Percentiles rank a stretch among this genome's conserved stretches.
Conservation (phyloP, 768 basidiomycete species). For the Agaricus subrufescens region DNA sequence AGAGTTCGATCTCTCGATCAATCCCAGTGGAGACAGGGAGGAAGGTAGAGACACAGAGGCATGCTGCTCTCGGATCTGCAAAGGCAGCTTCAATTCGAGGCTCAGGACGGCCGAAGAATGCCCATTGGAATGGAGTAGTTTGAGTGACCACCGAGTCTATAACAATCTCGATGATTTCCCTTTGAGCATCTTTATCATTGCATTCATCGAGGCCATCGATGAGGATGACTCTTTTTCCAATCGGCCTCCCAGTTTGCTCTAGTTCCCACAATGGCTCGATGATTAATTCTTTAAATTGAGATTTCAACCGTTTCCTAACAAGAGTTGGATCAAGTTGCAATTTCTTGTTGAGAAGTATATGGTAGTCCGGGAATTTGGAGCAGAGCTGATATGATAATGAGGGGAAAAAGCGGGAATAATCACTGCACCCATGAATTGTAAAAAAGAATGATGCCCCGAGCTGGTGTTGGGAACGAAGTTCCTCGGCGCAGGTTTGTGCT, state of each 20-base stretch:
- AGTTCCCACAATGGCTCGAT: not conserved
- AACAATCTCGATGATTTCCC: constrained; percentile 1
- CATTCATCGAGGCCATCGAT: constrained; percentile 5
- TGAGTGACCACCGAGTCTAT: not conserved
- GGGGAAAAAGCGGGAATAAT: not conserved
- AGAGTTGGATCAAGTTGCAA: not conserved
- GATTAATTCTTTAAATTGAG: not conserved
- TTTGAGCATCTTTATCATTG: not conserved
- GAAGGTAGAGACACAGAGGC: not conserved
- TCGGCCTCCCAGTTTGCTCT: not conserved
- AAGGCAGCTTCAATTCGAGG: not conserved
- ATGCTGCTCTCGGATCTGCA: not conserved
- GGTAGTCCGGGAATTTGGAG: not conserved
- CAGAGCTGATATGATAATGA: constrained; percentile 7
- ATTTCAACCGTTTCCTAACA: not conserved
- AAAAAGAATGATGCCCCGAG: constrained; percentile 10
- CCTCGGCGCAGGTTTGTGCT: not conserved
- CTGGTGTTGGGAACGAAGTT: not conserved
- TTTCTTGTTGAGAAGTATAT: not conserved
- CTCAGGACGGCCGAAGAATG: not conserved
- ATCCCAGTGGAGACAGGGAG: not conserved
- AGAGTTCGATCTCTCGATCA: no score
- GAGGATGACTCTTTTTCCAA: not conserved
- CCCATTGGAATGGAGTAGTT: not conserved
- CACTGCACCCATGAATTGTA: not conserved